Evolutionary conservation across 2,329 filamentous ascomycete species (phyloP).

Genomic region (Bipolaris bicolor): DNA sequence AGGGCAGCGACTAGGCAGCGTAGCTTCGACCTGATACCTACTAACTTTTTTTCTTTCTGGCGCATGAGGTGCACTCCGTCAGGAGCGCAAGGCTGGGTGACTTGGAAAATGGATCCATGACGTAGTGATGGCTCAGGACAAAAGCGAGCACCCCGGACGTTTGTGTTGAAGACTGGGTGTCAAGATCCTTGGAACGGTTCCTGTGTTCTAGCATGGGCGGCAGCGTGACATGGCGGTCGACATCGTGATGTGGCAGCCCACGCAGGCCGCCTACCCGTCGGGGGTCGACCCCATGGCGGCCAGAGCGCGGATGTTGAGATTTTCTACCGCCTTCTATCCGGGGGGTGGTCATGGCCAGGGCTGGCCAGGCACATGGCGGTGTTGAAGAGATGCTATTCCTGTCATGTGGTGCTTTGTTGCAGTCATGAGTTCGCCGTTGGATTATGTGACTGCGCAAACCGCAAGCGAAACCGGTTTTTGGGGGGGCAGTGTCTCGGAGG

Average conservation of each 20-base stretch:
- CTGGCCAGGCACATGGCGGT: slow-evolving; percentile 9
- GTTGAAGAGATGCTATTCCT: background rate
- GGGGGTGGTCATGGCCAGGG: slow-evolving; percentile 4
- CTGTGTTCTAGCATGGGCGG: background rate
- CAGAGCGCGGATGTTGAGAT: slow-evolving; percentile 17
- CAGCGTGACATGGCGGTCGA: slow-evolving; percentile 16
- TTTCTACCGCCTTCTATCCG: slow-evolving; percentile 16
- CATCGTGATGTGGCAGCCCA: slow-evolving; percentile 19
- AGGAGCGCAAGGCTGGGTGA: slow-evolving; percentile 6
- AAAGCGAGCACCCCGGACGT: slow-evolving; percentile 1
- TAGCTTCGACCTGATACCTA: background rate
- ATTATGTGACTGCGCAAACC: slow-evolving; percentile 10
- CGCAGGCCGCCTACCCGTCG: slow-evolving; percentile 11
- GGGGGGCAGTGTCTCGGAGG: background rate
- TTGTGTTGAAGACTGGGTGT: background rate
- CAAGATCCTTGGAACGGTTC: background rate
- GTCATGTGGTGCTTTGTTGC: slow-evolving; percentile 11
- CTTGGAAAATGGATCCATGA: slow-evolving; percentile 8
- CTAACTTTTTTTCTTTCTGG: slow-evolving; percentile 5
- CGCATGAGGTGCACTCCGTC: slow-evolving; percentile 2
- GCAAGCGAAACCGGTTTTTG: background rate
- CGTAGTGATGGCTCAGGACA: slow-evolving; percentile 1
- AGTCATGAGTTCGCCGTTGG: slow-evolving; percentile 7
- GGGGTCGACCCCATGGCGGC: slow-evolving; percentile 15
- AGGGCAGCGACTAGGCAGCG: slow-evolving; percentile 1